Evolutionary conservation across 176 grass and related monocot species (phyloP), one percentile per base, ranked within the genome.

Genomic region (Thalia dealbata): DNA sequence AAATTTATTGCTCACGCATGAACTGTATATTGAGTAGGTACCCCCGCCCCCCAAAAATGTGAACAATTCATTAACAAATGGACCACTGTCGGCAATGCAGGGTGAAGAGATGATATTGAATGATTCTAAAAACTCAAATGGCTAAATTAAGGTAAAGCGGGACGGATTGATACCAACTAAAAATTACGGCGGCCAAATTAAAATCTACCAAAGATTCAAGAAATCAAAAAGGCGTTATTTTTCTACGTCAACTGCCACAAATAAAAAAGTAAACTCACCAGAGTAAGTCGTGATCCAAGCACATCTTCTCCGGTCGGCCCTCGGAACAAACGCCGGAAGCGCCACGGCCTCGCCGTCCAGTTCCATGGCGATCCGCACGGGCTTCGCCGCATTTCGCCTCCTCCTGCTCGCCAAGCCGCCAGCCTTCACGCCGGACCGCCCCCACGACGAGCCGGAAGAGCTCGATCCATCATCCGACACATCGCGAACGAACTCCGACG

Each of bases 231-330:
- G 61, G 61, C 30, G 11, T 3, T 64, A 27, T 30, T 64, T 64
- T 13, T 63, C 3, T 28, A 27, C 1, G 32, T 38, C 32, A 38
- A 38, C 1, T 38, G 32, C 32, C 32, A 4, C 32, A 38, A 4
- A 38, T 4, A 1, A 4, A 4, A 48, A 48, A 24, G n/a, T 21
- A 7, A 69, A 54, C 70, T 75, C 35, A 86, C 87, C 83, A 1
- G 83, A 86, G 78, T 83, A 71, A 8, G 75, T 22, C 0, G 83
- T 86, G 50, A 90, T 90, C 83, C 87, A 90, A 19, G 81, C 75
- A 78, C 87, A 89, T 78, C 78, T 89, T 54, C 8, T 86, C 78
- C 35, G 61, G 26, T 3, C 70, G 26, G n/a, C 15, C 14, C 21
- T 4, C 32, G 30, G 41, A 6, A 23, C 32, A 30, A 21, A 64